Evolutionary conservation across 768 basidiomycete genomes (phyloP).

Genomic region (Saitozyma podzolica): DNA sequence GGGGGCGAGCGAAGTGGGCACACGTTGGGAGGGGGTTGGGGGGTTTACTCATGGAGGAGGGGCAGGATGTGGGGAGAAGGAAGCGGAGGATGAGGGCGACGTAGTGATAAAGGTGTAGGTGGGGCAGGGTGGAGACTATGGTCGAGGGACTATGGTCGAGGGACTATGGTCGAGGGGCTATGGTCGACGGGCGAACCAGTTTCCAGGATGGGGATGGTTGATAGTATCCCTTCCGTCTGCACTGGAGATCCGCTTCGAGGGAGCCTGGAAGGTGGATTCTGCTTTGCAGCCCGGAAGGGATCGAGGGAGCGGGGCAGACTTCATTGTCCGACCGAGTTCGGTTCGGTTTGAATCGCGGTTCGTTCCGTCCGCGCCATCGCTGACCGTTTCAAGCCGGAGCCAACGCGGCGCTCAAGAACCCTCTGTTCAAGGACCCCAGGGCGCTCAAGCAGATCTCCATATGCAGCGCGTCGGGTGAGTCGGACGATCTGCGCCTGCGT

Average conservation of each 20-base stretch:
- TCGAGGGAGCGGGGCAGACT: neutral
- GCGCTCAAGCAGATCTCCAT: conserved; percentile 30
- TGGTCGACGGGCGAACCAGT: no score
- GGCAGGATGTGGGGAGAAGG: neutral
- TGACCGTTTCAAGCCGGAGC: conserved; percentile 29
- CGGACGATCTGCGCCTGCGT: neutral
- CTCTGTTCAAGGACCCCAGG: conserved; percentile 21
- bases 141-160: no score
- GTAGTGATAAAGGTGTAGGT: neutral
- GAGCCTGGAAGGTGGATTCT: neutral
- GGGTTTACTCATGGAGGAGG: neutral
- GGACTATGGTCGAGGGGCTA: no score
- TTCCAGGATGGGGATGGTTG: neutral
- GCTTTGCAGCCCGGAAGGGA: neutral
- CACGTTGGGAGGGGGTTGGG: neutral
- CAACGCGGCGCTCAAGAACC: conserved; percentile 23
- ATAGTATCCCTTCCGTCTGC: neutral
- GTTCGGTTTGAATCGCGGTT: no score
- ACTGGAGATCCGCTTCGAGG: neutral
- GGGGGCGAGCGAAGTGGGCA: no score
- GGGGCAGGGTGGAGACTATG: no score
- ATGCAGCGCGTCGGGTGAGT: conserved; percentile 32
- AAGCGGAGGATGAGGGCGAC: neutral
- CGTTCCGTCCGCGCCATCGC: conserved; percentile 4
- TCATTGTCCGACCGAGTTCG: neutral